Percentiles rank a stretch among this genome's conserved stretches.
Evolutionary conservation across 768 basidiomycete species (phyloP).

Genomic region (Russula virescens): DNA sequence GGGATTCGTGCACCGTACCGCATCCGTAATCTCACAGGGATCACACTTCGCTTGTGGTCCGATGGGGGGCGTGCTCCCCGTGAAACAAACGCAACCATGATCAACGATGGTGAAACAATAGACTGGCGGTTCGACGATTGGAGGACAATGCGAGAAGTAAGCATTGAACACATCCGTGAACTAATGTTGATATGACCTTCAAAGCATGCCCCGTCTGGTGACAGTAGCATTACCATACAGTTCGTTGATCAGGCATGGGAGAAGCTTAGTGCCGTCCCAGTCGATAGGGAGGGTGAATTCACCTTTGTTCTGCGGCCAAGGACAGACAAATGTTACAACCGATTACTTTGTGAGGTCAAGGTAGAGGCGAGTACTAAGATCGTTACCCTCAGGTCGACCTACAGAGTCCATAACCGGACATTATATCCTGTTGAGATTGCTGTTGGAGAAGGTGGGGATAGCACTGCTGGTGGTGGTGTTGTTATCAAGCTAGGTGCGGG

Average conservation of each 20-base stretch:
- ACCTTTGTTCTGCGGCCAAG: slow-evolving; percentile 81
- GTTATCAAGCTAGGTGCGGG: slow-evolving; percentile 59
- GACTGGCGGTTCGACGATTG: slow-evolving; percentile 99
- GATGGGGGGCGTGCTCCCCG: slow-evolving; percentile 56
- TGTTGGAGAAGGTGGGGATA: slow-evolving; percentile 79
- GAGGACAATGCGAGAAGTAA: slow-evolving; percentile 87
- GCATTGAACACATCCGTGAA: slow-evolving; percentile 15
- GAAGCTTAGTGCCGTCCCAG: slow-evolving; percentile 77
- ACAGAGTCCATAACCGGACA: slow-evolving; percentile 85
- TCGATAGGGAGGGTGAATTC: slow-evolving; percentile 91
- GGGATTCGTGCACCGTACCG: slow-evolving; percentile 92
- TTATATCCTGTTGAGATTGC: slow-evolving; percentile 90
- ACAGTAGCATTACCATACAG: slow-evolving; percentile 83
- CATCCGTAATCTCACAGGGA: slow-evolving; percentile 86
- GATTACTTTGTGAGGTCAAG: slow-evolving; percentile 83
- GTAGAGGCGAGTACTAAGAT: slow-evolving; percentile 91
- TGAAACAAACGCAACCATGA: slow-evolving; percentile 46
- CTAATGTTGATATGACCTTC: slow-evolving; percentile 3
- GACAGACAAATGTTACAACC: slow-evolving; percentile 64
- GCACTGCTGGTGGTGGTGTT: slow-evolving; percentile 69
- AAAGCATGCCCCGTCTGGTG: slow-evolving; percentile 48
- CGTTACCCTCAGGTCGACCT: slow-evolving; percentile 89
- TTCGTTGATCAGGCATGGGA: slow-evolving; percentile 88
- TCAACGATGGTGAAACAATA: slow-evolving; percentile 67
- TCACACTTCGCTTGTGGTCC: slow-evolving; percentile 79